These are phyloP conservation scores for Apiospora pterosperma DNA, from an alignment of 2,329 filamentous ascomycete species.

Conservation along the genomic window DNA sequence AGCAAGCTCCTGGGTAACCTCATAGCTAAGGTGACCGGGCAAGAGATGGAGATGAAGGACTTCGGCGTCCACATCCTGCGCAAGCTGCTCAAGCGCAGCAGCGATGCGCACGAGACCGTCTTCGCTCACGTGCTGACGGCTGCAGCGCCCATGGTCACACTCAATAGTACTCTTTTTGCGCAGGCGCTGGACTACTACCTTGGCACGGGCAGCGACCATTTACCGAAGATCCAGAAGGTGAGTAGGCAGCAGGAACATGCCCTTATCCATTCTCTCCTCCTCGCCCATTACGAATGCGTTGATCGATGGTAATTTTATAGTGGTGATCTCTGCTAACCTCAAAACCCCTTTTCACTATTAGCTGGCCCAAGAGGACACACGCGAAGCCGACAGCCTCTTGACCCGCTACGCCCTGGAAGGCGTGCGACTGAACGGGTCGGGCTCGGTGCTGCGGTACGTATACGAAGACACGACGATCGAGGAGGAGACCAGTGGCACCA, in stretches of 20 bases:
- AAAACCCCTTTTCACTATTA: neutral
- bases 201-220: neutral
- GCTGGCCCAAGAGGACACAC: slow-evolving; percentile 2
- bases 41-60: neutral
- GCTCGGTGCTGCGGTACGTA: neutral
- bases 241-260: neutral
- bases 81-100: neutral
- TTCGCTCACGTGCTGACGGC: slow-evolving; percentile 3
- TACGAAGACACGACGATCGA: slow-evolving; percentile 25
- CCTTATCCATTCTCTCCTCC: neutral
- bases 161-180: neutral
- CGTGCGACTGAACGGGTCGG: slow-evolving; percentile 1
- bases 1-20: slow-evolving; percentile 22
- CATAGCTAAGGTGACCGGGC: neutral
- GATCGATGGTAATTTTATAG: neutral
- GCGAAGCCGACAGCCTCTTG: slow-evolving; percentile 3
- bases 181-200: slow-evolving; percentile 8
- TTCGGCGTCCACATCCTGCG: slow-evolving; percentile 5
- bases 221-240: slow-evolving; percentile 2
- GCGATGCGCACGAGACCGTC: neutral
- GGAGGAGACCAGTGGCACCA: slow-evolving; percentile 35
- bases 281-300: neutral
- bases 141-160: slow-evolving; percentile 2
- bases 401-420: slow-evolving; percentile 9
- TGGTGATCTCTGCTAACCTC: neutral